Base-by-base conservation (phyloP, 2,329 filamentous ascomycete genomes). In the Rugonectria rugulosa region DNA sequence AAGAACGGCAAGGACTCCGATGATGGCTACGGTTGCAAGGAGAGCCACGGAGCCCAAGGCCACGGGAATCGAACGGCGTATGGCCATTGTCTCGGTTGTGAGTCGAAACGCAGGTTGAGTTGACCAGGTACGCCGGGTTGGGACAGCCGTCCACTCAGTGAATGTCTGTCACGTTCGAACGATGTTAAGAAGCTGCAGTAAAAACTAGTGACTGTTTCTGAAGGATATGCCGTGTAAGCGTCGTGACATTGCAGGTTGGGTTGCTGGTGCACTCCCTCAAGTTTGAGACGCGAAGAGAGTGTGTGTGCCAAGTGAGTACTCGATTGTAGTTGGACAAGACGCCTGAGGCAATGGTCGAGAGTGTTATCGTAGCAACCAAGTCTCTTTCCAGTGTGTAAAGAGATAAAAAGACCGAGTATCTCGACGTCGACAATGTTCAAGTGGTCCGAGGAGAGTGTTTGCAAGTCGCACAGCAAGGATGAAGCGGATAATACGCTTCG, bases 1-100 rank as follows among this genome's bases (percentile, higher is more conserved):
- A 34, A 68, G 58, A 43, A 66, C 52, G 29, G 57, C 53, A 19
- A 68, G 57, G 29, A 68, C 44, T 14, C 53, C 56, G 40, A 64
- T 60, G 29, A 58, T 47, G 15, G 61, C 59, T n/a, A 52, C 42
- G 38, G 66, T 68, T 7, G 61, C 52, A 23, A 68, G 47, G 5
- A 68, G 40, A 37, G 66, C 62, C 38, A 61, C 43, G 21, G 56
- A 51, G 59, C 65, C 64, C 34, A 68, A 20, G 9, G 51, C 37
- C 34, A 65, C 23, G 5, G 62, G 64, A 17, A 68, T 40, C 15
- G 48, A 31, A 20, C 56, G 62, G 27, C 51, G 65, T 60, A 67
- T 66, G 40, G 53, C 48, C 37, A 41, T 45, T 48, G 32, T 57
- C 42, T 57, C 34, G 46, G 37, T n/a, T 40, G 38, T 24, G 56